Percentiles rank a stretch among this genome's conserved stretches.
These are phyloP conservation scores for Paecilomyces fulvus DNA, from an alignment of 2,329 filamentous ascomycete species.

Conservation along the genomic window DNA sequence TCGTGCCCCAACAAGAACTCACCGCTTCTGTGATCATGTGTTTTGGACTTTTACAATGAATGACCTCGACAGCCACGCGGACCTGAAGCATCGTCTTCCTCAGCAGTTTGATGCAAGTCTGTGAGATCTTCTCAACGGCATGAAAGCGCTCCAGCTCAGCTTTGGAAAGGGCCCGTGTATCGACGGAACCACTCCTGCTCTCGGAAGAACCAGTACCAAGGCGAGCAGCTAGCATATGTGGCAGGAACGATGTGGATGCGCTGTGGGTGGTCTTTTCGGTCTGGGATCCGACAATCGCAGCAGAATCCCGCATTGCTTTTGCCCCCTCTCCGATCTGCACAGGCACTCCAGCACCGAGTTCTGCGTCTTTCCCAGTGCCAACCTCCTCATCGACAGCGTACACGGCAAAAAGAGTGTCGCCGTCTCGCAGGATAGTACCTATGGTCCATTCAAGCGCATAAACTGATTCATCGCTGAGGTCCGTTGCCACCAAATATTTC, in stretches of 20 bases:
- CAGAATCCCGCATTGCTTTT: constrained; percentile 67
- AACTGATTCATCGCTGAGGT: constrained; percentile 86
- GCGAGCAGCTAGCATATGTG: constrained; percentile 24
- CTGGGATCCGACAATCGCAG: constrained; percentile 54
- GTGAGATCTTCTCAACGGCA: constrained; percentile 75
- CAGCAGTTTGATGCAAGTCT: constrained; percentile 74
- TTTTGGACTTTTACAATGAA: constrained; percentile 96
- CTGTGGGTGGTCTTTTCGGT: constrained; percentile 46
- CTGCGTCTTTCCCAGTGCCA: constrained; percentile 26
- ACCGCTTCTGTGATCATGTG: constrained; percentile 90
- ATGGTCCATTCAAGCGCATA: constrained; percentile 98
- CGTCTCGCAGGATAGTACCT: constrained; percentile 85
- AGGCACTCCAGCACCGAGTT: constrained; percentile 19
- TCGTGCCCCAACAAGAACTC: constrained; percentile 22
- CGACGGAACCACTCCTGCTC: constrained; percentile 36
- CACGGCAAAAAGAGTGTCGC: constrained; percentile 86
- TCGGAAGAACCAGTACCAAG: constrained; percentile 27
- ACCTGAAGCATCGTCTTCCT: constrained; percentile 90
- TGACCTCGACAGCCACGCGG: constrained; percentile 85
- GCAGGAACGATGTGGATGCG: constrained; percentile 14
- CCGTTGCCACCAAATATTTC: constrained; percentile 92
- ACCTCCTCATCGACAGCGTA: constrained; percentile 87
- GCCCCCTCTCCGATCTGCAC: constrained; percentile 61
- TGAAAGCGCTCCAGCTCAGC: constrained; percentile 70
- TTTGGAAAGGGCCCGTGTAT: constrained; percentile 46